Percentiles rank a stretch among this genome's conserved stretches.
Conservation (phyloP, 2,329 filamentous ascomycete genomes). For the Colletotrichum spinosum region DNA sequence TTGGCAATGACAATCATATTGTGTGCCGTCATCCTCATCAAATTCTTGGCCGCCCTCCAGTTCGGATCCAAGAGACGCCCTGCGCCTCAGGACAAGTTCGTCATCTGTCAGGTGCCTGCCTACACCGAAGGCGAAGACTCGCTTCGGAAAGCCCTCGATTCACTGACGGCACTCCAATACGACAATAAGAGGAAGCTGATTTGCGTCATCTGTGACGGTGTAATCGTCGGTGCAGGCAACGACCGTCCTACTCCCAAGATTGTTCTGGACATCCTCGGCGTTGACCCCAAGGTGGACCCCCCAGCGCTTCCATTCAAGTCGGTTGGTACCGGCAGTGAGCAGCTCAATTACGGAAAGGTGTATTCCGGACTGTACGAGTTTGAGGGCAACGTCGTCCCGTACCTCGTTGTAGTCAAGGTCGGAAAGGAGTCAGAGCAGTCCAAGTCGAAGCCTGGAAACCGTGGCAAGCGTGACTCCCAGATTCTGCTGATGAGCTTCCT, state of each 20-base stretch:
- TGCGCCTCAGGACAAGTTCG: conserved; percentile 95
- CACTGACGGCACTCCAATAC: conserved; percentile 92
- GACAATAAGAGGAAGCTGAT: conserved; percentile 99
- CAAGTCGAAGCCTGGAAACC: conserved; percentile 94
- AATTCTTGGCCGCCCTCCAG: conserved; percentile 93
- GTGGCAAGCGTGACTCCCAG: conserved; percentile 98
- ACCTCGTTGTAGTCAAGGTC: conserved; percentile 95
- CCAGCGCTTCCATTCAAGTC: conserved; percentile 95
- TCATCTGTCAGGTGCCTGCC: conserved; percentile 97
- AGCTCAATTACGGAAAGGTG: conserved; percentile 98
- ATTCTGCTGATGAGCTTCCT: conserved; percentile 97
- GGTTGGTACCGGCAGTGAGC: conserved; percentile 87
- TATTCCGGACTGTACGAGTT: conserved; percentile 98
- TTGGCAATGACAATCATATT: conserved; percentile 89
- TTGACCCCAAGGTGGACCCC: conserved; percentile 96
- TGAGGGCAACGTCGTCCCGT: conserved; percentile 97
- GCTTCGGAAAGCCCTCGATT: conserved; percentile 91
- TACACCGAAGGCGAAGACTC: conserved; percentile 99
- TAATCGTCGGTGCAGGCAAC: conserved; percentile 96
- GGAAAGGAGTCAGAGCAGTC: conserved; percentile 95
- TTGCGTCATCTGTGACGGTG: conserved; percentile 95
- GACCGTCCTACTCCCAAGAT: conserved; percentile 98
- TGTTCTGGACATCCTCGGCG: conserved; percentile 94
- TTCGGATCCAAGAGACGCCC: conserved; percentile 93
- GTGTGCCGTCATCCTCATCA: conserved; percentile 81